These are phyloP conservation scores for Akanthomyces lecanii DNA, from an alignment of 2,329 filamentous ascomycete species.

Conservation along the genomic window DNA sequence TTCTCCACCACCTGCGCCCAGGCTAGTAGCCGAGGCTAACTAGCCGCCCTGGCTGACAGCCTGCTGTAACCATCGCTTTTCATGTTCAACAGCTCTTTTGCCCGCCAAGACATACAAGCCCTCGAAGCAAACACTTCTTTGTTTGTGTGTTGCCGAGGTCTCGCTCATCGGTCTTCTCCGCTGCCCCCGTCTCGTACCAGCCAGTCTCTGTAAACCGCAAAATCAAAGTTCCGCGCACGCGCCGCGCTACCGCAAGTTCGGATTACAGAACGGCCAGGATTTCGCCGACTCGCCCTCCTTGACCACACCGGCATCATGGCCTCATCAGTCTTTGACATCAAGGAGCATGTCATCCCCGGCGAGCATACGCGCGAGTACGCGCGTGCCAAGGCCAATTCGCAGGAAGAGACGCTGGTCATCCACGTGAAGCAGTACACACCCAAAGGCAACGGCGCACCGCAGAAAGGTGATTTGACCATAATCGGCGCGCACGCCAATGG, in stretches of 20 bases:
- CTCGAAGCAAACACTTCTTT: too few species aligned
- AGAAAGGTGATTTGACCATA: slow-evolving; percentile 76
- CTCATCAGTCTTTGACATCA: slow-evolving; percentile 54
- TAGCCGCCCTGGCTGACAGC: neutral
- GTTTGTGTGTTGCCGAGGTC: too few species aligned
- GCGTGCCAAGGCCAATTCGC: slow-evolving; percentile 63
- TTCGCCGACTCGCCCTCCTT: too few species aligned
- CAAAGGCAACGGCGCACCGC: slow-evolving; percentile 60
- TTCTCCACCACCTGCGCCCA: neutral
- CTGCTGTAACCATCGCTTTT: neutral
- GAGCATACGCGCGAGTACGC: slow-evolving; percentile 82
- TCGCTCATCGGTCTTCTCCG: too few species aligned
- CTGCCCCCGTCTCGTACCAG: too few species aligned
- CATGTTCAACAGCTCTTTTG: neutral
- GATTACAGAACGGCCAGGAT: neutral
- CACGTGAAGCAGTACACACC: slow-evolving; percentile 88
- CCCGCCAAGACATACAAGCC: too few species aligned
- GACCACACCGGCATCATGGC: neutral
- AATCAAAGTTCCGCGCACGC: too few species aligned
- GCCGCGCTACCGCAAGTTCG: too few species aligned
- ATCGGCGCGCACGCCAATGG: slow-evolving; percentile 87
- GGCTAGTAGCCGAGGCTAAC: slow-evolving; percentile 9
- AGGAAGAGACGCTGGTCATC: slow-evolving; percentile 70
- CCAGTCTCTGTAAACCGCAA: too few species aligned
- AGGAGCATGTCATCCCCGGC: slow-evolving; percentile 68